These are phyloP conservation scores for Ambrosiella beaveri DNA, from an alignment of 2,329 filamentous ascomycete genomes.

Conservation along the genomic window DNA sequence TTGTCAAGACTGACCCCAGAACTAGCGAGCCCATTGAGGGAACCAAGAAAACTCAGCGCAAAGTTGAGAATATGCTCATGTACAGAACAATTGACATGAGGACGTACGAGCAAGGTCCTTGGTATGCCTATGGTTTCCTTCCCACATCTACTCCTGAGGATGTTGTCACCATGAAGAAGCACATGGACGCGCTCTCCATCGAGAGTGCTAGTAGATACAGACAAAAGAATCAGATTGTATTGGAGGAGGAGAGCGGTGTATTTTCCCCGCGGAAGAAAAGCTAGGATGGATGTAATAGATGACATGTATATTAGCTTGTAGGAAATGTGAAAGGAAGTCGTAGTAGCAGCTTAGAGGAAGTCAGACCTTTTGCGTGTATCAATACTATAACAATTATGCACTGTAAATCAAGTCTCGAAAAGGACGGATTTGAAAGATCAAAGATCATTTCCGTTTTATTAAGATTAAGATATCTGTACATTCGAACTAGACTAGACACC, in stretches of 20 bases:
- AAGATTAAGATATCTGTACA: too few relatives aligned
- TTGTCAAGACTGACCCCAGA: conserved; percentile 24
- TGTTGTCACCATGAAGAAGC: conserved; percentile 16
- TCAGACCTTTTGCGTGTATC: conserved; percentile 11
- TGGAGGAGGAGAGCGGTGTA: neutral
- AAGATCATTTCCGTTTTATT: too few relatives aligned
- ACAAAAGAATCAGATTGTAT: conserved; percentile 15
- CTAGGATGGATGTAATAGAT: neutral
- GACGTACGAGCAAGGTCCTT: conserved; percentile 32
- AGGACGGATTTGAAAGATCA: too few relatives aligned
- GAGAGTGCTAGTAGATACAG: conserved; percentile 19
- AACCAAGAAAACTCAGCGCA: conserved; percentile 32
- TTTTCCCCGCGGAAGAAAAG: neutral
- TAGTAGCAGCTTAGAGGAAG: neutral
- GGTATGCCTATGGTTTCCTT: conserved; percentile 50
- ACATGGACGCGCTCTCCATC: conserved; percentile 8
- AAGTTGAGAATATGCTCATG: conserved; percentile 49
- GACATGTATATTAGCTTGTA: conserved; percentile 7
- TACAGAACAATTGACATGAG: conserved; percentile 28
- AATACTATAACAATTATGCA: conserved; percentile 12
- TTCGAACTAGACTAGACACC: neutral
- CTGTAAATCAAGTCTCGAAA: conserved; percentile 9
- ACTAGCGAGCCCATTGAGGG: conserved; percentile 27
- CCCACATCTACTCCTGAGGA: conserved; percentile 32
- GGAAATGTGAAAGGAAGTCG: neutral